Evolutionary conservation across 75 land plant genomes (phyloP).

Genomic region (Sequoia sempervirens): DNA sequence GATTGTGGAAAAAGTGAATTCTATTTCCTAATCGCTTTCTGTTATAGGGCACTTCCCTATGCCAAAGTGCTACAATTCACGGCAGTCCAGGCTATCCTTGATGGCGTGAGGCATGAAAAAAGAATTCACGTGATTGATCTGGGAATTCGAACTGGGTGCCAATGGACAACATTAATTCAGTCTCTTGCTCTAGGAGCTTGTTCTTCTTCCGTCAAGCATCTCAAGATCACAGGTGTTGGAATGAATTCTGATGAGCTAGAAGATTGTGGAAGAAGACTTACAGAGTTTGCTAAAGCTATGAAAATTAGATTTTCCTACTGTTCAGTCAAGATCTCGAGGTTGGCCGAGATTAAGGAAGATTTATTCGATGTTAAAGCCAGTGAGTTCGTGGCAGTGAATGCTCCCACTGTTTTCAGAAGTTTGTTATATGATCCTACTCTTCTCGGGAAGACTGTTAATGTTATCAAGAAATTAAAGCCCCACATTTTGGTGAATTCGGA

Average conservation of each 20-base stretch:
- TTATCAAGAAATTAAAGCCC: background rate
- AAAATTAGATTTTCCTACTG: background rate
- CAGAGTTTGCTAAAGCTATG: background rate
- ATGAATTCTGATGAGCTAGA: no score
- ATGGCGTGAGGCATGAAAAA: background rate
- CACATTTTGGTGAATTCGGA: background rate
- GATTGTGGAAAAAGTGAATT: background rate
- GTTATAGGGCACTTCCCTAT: background rate
- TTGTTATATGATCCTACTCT: background rate
- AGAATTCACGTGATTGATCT: conserved; percentile 22
- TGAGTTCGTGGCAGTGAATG: background rate
- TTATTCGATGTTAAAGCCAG: background rate
- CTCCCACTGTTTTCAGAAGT: background rate
- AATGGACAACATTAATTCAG: conserved; percentile 1
- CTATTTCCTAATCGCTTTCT: background rate
- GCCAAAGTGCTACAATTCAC: conserved; percentile 5
- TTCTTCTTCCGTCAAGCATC: background rate
- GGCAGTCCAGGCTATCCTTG: conserved; percentile 13
- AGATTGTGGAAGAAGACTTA: no score
- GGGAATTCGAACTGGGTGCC: conserved; percentile 1
- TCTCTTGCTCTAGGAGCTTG: background rate
- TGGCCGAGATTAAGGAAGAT: no score
- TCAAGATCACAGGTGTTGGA: no score
- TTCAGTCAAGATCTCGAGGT: background rate
- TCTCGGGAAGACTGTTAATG: background rate